Evolutionary conservation across 148 eudicot species (phyloP).

Genomic region (Rhododendron ferrugineum): DNA sequence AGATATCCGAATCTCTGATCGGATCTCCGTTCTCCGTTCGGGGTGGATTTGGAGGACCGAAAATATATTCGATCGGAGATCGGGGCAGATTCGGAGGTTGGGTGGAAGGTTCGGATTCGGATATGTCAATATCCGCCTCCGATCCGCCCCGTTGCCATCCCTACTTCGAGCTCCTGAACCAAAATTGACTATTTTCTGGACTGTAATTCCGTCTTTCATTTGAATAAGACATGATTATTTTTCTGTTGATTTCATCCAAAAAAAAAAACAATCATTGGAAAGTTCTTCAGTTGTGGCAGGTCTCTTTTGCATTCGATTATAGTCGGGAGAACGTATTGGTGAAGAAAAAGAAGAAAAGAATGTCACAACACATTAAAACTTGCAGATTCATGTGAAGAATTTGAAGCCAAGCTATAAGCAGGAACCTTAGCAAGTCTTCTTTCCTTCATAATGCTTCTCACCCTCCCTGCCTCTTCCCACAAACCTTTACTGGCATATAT

Average conservation of each 20-base stretch:
- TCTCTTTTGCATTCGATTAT: background rate
- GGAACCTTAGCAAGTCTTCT: constrained; percentile 59
- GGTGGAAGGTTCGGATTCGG: too few relatives aligned
- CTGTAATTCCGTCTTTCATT: background rate
- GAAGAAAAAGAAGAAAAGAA: background rate
- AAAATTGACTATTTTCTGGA: background rate
- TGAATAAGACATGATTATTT: background rate
- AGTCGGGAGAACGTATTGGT: background rate
- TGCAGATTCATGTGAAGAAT: constrained; percentile 3
- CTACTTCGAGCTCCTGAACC: background rate
- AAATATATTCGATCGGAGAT: too few relatives aligned
- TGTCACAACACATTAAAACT: background rate
- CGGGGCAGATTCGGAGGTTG: too few relatives aligned
- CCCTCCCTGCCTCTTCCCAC: constrained; percentile 66
- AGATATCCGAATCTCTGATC: too few relatives aligned
- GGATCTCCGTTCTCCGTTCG: too few relatives aligned
- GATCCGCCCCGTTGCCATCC: too few relatives aligned
- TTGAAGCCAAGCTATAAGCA: constrained; percentile 48
- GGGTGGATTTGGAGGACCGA: too few relatives aligned
- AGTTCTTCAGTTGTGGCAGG: background rate
- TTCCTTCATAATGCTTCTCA: constrained; percentile 57
- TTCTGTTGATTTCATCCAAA: background rate
- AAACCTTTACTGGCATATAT: constrained; percentile 59
- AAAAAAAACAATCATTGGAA: background rate
- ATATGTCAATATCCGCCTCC: too few relatives aligned